phyloP scores from a whole-genome alignment of 2,329 filamentous ascomycete genomes.

The Pseudocercospora crystallina region DNA sequence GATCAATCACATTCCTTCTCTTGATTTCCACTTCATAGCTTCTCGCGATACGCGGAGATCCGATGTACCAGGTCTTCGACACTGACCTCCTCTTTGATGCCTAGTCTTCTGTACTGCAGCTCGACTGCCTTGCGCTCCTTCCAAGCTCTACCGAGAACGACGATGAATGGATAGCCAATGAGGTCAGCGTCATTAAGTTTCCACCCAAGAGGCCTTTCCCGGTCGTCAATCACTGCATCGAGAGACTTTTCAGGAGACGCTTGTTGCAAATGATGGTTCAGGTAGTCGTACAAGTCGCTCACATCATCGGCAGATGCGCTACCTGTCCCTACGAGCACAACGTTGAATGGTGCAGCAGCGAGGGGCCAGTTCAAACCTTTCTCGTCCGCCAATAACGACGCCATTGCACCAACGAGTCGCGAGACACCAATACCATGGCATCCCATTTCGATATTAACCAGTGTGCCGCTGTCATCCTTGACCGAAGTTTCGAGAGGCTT shows the following conservation, averaged over 20 bases:
- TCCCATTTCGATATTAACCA: constrained; percentile 79
- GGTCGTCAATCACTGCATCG: constrained; percentile 74
- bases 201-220: constrained; percentile 67
- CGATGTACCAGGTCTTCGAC: constrained; percentile 13
- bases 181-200: constrained; percentile 89
- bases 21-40: constrained; percentile 10
- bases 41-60: constrained; percentile 17
- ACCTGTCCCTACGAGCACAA: constrained; percentile 59
- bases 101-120: constrained; percentile 73
- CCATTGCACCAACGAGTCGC: constrained; percentile 82
- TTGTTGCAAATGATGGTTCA: constrained; percentile 39
- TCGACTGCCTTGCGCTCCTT: constrained; percentile 59
- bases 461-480: constrained; percentile 35
- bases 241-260: constrained; percentile 1
- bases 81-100: constrained; percentile 52
- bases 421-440: constrained; percentile 95
- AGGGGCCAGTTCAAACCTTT: constrained; percentile 85
- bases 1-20: too few species aligned
- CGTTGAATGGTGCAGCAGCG: constrained; percentile 80
- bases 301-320: constrained; percentile 19
- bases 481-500: constrained; percentile 68
- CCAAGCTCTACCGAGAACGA: constrained; percentile 76
- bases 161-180: constrained; percentile 80
- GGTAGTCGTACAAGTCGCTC: constrained; percentile 59
- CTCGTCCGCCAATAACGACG: constrained; percentile 69